These are phyloP conservation scores for Camelina laxa DNA, from an alignment of 345 rosid species.

Conservation along the genomic window DNA sequence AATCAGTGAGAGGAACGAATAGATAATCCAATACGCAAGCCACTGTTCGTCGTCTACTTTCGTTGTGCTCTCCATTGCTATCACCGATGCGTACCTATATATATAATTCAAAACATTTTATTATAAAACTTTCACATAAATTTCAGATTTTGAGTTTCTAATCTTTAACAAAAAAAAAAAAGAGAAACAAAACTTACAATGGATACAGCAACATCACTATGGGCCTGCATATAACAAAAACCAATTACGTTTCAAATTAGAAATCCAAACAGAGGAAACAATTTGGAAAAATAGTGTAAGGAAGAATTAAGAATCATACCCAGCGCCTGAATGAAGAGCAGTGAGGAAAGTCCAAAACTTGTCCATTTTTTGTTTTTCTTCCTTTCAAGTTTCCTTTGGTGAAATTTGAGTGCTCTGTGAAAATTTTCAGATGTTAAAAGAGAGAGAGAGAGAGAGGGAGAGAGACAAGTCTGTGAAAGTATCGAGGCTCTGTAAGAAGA, in stretches of 20 bases:
- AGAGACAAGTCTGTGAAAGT: neutral
- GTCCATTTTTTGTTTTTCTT: conserved; percentile 1
- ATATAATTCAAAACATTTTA: too few species aligned
- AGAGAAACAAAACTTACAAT: conserved; percentile 51
- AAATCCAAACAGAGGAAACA: neutral
- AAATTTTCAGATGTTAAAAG: neutral
- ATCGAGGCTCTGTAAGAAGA: conserved; percentile 28
- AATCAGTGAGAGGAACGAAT: conserved; percentile 71
- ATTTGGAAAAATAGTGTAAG: neutral
- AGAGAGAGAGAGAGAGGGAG: conserved; percentile 18
- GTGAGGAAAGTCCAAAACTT: conserved; percentile 62
- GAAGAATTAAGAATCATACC: conserved; percentile 45
- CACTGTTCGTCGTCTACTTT: conserved; percentile 84
- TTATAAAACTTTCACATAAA: neutral
- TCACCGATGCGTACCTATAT: conserved; percentile 69
- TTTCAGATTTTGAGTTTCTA: neutral
- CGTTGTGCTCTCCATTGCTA: conserved; percentile 74
- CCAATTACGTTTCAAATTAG: neutral
- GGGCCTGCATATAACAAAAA: conserved; percentile 55
- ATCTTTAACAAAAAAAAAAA: neutral
- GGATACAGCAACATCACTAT: conserved; percentile 79
- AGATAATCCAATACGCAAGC: conserved; percentile 93
- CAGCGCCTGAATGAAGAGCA: conserved; percentile 61
- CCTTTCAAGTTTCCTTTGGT: neutral
- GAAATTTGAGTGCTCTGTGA: neutral